Conservation (phyloP, 139 green algal genomes). For the Diplosphaera chodatii region DNA sequence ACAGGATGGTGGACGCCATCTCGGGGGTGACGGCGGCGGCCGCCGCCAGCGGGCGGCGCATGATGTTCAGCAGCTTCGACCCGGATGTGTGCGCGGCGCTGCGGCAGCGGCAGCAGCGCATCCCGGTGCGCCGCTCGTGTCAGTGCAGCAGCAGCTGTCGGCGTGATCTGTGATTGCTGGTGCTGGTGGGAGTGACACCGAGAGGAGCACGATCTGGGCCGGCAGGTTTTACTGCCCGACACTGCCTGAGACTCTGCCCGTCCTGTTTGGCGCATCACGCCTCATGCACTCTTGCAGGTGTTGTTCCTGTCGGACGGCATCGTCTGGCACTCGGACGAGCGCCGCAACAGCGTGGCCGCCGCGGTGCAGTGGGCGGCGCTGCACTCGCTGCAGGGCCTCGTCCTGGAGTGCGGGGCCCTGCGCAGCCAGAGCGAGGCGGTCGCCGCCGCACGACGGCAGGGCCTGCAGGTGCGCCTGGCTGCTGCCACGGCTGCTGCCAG, state of each 20-base stretch:
- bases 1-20: conserved; percentile 37
- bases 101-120: conserved; percentile 23
- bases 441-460: conserved; percentile 15
- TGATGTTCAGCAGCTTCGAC: conserved; percentile 81
- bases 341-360: conserved; percentile 56
- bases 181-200: too few relatives aligned
- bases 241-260: too few relatives aligned
- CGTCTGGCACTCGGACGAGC: conserved; percentile 51
- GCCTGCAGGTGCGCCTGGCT: conserved; percentile 46
- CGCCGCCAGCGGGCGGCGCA: conserved; percentile 13
- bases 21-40: conserved; percentile 20
- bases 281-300: too few relatives aligned
- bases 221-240: too few relatives aligned
- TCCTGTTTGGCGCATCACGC: too few relatives aligned
- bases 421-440: conserved; percentile 21
- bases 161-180: too few relatives aligned
- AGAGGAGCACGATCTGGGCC: too few relatives aligned
- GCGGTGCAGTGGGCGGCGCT: conserved; percentile 54
- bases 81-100: conserved; percentile 69
- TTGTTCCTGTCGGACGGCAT: conserved; percentile 69
- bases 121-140: conserved; percentile 52
- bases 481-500: too few relatives aligned
- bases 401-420: conserved; percentile 49
- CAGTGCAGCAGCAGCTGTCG: too few relatives aligned
- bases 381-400: conserved; percentile 53